A percentile compares a stretch with the other conserved stretches of the same genome.
Conservation (phyloP, 805 yeast species). For the Schwanniomyces yamadae region DNA sequence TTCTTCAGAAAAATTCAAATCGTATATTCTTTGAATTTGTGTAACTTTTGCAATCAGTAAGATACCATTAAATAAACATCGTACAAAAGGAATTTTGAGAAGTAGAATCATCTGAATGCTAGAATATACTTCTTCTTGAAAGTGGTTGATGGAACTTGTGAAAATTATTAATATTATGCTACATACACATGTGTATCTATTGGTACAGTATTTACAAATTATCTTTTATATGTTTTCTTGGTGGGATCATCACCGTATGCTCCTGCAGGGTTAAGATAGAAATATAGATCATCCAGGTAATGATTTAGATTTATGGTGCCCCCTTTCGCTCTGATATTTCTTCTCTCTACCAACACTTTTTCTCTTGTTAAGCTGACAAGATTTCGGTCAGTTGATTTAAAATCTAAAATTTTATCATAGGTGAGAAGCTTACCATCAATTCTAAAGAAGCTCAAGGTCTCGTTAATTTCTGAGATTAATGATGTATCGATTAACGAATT, state of each 20-base stretch:
- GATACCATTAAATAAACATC: too few species aligned
- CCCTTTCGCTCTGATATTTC: slow-evolving; percentile 1
- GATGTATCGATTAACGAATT: slow-evolving; percentile 14
- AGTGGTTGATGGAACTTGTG: too few species aligned
- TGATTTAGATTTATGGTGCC: neutral
- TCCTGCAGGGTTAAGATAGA: slow-evolving; percentile 2
- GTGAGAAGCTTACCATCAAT: slow-evolving; percentile 27
- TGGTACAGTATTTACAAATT: too few species aligned
- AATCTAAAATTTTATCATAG: slow-evolving; percentile 19
- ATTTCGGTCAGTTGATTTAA: slow-evolving; percentile 9
- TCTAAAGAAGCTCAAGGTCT: slow-evolving; percentile 21
- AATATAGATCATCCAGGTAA: slow-evolving; percentile 2
- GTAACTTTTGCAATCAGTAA: too few species aligned
- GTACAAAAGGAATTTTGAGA: too few species aligned
- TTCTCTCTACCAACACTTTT: slow-evolving; percentile 1
- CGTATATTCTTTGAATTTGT: too few species aligned
- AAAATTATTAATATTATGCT: too few species aligned
- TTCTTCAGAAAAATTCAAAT: too few species aligned
- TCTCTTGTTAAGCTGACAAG: neutral
- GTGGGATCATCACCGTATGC: slow-evolving; percentile 1
- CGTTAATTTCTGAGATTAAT: slow-evolving; percentile 17
- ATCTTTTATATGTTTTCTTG: too few species aligned
- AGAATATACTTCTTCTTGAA: too few species aligned
- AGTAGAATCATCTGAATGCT: too few species aligned
- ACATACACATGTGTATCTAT: too few species aligned